Conservation (phyloP, 306 rosid species). For the Cucurbita pepo region DNA sequence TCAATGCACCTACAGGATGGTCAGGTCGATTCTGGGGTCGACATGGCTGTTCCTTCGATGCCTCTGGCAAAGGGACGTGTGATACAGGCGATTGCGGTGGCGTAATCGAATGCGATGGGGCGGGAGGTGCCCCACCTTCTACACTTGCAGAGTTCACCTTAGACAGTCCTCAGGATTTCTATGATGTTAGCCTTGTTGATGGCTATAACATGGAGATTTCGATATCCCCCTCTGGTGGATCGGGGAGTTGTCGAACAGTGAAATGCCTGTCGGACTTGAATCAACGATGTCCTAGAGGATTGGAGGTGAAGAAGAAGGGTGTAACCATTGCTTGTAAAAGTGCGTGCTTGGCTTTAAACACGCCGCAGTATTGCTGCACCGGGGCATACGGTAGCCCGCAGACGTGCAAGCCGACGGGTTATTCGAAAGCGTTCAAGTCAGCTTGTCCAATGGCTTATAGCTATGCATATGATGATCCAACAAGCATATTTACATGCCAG, state of each 20-base stretch:
- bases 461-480: slow-evolving; percentile 51
- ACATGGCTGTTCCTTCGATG: slow-evolving; percentile 24
- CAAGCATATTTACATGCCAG: slow-evolving; percentile 47
- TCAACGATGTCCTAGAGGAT: slow-evolving; percentile 21
- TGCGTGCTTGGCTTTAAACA: slow-evolving; percentile 37
- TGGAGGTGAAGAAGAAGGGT: slow-evolving; percentile 20
- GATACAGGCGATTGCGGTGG: slow-evolving; percentile 49
- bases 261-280: slow-evolving; percentile 21
- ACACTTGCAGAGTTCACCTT: slow-evolving; percentile 52
- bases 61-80: slow-evolving; percentile 25
- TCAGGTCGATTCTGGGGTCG: slow-evolving; percentile 47
- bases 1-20: slow-evolving; percentile 43
- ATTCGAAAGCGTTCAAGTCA: slow-evolving; percentile 34
- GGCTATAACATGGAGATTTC: slow-evolving; percentile 47
- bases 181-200: slow-evolving; percentile 57
- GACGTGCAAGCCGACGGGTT: slow-evolving; percentile 25
- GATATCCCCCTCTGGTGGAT: slow-evolving; percentile 20
- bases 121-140: slow-evolving; percentile 37
- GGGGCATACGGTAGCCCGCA: slow-evolving; percentile 25
- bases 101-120: slow-evolving; percentile 24
- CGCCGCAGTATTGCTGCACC: slow-evolving; percentile 38
- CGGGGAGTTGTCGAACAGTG: slow-evolving; percentile 6
- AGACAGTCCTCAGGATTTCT: slow-evolving; percentile 36
- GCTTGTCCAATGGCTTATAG: slow-evolving; percentile 48
- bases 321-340: slow-evolving; percentile 35